A percentile compares a stretch with the other conserved stretches of the same genome.
phyloP scores from a whole-genome alignment of 1,284 basidiomycete genomes.

The Trichosporon ovoides region DNA sequence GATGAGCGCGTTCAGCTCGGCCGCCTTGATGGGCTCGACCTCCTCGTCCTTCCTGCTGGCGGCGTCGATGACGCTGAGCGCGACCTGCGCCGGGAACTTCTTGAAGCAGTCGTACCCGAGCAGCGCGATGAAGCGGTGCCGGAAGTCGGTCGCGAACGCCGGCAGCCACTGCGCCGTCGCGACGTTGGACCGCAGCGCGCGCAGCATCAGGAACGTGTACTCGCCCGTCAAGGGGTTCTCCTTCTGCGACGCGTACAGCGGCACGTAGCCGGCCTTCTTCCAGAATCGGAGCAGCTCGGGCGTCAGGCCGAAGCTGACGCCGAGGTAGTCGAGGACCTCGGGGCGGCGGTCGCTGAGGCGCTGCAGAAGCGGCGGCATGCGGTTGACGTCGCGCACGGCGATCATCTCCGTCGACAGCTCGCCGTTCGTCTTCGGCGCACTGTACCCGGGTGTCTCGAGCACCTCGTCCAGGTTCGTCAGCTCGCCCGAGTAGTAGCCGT shows the following conservation, averaged over 20 bases:
- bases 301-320: constrained; percentile 93
- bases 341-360: constrained; percentile 85
- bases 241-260: constrained; percentile 89
- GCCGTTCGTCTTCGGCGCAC: constrained; percentile 33
- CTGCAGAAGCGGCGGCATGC: constrained; percentile 91
- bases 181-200: constrained; percentile 59
- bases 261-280: constrained; percentile 88
- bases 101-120: constrained; percentile 86
- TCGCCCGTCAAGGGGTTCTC: constrained; percentile 94
- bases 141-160: constrained; percentile 90
- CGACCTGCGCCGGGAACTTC: constrained; percentile 81
- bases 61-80: constrained; percentile 83
- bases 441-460: background rate
- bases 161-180: constrained; percentile 64
- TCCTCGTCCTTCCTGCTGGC: constrained; percentile 53
- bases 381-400: constrained; percentile 64
- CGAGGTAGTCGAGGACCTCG: constrained; percentile 87
- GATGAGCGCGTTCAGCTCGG: constrained; percentile 68
- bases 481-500: constrained; percentile 88
- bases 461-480: constrained; percentile 82
- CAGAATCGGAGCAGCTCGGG: constrained; percentile 88
- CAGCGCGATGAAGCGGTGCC: constrained; percentile 79
- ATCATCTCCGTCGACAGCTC: constrained; percentile 68
- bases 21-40: constrained; percentile 53
- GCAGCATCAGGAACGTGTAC: constrained; percentile 91